A percentile compares a stretch with the other conserved stretches of the same genome.
These are phyloP conservation scores for Trichophyton rubrum DNA, from an alignment of 2,329 filamentous ascomycete species.

Conservation along the genomic window DNA sequence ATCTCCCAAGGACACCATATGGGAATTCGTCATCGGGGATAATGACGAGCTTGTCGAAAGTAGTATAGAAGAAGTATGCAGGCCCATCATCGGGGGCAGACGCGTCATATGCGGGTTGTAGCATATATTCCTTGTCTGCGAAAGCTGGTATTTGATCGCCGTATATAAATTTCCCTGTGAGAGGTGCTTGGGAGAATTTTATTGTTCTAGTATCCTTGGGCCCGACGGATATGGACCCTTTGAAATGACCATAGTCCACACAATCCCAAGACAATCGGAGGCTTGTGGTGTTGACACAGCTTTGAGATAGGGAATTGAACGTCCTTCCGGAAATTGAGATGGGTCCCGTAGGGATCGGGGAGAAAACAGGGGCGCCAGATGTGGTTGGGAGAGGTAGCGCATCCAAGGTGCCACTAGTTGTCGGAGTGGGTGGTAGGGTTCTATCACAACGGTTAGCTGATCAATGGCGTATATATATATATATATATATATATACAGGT, in stretches of 20 bases:
- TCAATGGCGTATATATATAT: too few species aligned
- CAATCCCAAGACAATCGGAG: conserved; percentile 42
- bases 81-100: conserved; percentile 46
- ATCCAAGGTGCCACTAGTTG: conserved; percentile 38
- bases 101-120: conserved; percentile 46
- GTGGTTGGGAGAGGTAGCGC: conserved; percentile 33
- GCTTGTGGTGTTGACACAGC: conserved; percentile 37
- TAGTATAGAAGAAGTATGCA: conserved; percentile 50
- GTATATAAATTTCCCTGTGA: conserved; percentile 39
- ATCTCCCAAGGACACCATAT: conserved; percentile 6
- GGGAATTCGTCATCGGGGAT: conserved; percentile 29
- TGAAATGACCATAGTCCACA: conserved; percentile 21
- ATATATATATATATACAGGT: too few species aligned
- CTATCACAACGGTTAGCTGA: not conserved
- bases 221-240: not conserved
- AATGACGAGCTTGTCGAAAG: conserved; percentile 54
- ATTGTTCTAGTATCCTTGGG: not conserved
- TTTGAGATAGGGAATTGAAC: conserved; percentile 36
- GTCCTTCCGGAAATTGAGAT: conserved; percentile 37
- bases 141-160: conserved; percentile 49
- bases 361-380: conserved; percentile 33
- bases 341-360: conserved; percentile 37
- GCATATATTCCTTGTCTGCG: conserved; percentile 29
- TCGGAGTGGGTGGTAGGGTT: conserved; percentile 31
- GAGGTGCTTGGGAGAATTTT: not conserved